Evolutionary conservation across 2,329 filamentous ascomycete genomes (phyloP).

Genomic region (Monosporascus sp.): DNA sequence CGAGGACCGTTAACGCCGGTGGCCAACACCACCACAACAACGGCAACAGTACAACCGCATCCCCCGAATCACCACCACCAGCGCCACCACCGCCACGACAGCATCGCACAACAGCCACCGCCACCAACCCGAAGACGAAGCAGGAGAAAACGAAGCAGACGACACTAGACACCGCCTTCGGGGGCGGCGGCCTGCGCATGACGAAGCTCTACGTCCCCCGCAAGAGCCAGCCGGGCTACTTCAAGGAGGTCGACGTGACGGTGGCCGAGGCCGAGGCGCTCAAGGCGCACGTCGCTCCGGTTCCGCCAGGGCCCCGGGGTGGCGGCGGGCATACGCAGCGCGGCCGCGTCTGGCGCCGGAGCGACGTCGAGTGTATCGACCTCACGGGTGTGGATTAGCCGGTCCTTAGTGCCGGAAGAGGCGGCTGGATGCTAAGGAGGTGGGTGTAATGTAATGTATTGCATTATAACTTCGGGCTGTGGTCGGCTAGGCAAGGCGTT

Average conservation of each 20-base stretch:
- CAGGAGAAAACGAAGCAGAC: conserved; percentile 8
- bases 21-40: not conserved
- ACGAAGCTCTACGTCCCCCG: conserved; percentile 37
- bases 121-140: not conserved
- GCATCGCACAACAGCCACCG: not conserved
- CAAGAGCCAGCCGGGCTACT: conserved; percentile 33
- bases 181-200: conserved; percentile 9
- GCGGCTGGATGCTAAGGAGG: not conserved
- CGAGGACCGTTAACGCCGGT: not conserved
- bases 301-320: not conserved
- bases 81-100: not conserved
- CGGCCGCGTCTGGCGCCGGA: conserved; percentile 20
- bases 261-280: conserved; percentile 22
- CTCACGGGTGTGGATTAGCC: conserved; percentile 23
- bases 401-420: not conserved
- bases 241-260: conserved; percentile 28
- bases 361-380: conserved; percentile 26
- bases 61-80: not conserved
- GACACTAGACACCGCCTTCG: conserved; percentile 11
- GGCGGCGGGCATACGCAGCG: not conserved
- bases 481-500: too few relatives aligned
- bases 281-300: conserved; percentile 1
- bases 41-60: not conserved
- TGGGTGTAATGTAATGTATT: too few relatives aligned
- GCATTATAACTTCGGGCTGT: too few relatives aligned